Conservation (phyloP, 1,284 basidiomycete genomes). For the Mycena citricolor region DNA sequence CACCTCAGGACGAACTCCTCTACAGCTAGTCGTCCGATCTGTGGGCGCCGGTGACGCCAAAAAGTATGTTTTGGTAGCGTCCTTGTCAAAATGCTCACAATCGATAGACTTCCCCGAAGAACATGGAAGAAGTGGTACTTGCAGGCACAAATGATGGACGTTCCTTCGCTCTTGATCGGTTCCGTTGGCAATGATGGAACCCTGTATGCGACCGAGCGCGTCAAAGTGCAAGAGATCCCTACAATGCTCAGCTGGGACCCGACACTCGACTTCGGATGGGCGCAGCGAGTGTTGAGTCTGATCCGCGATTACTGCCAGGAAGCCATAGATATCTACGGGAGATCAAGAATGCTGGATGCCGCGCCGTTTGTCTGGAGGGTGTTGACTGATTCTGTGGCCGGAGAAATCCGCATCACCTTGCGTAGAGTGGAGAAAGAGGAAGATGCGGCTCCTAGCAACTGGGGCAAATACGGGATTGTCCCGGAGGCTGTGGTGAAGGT, state of each 20-base stretch:
- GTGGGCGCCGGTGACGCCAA: slow-evolving; percentile 1
- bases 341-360: no score
- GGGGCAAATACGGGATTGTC: not conserved
- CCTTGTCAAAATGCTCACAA: not conserved
- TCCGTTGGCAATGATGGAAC: slow-evolving; percentile 16
- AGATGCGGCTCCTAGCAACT: not conserved
- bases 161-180: slow-evolving; percentile 15
- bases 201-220: not conserved
- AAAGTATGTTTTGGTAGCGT: no score
- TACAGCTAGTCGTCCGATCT: slow-evolving; percentile 17
- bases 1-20: no score
- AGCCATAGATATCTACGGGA: slow-evolving; percentile 12
- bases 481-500: slow-evolving; percentile 7
- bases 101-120: slow-evolving; percentile 5
- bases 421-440: no score
- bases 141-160: slow-evolving; percentile 19
- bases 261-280: slow-evolving; percentile 10
- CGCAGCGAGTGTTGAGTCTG: slow-evolving; percentile 16
- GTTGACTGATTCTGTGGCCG: no score
- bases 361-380: no score
- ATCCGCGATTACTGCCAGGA: slow-evolving; percentile 21
- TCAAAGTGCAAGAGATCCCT: not conserved
- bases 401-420: slow-evolving; percentile 11
- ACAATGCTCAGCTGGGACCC: slow-evolving; percentile 23
- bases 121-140: slow-evolving; percentile 19